Base-by-base conservation (phyloP, 805 yeast species). In the Candida verbasci region DNA sequence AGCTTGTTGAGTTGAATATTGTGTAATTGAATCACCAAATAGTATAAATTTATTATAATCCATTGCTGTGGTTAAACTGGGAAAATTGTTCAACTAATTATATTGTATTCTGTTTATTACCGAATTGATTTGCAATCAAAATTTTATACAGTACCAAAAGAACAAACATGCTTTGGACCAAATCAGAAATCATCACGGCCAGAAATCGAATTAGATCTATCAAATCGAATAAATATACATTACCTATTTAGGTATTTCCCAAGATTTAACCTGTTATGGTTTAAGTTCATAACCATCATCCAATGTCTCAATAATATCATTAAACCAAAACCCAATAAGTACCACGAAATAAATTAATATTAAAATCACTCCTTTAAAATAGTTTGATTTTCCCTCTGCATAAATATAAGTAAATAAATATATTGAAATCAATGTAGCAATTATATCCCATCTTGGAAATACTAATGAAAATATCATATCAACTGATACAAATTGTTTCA, bases 371-470 rank as follows among this genome's bases (percentile, higher is more conserved):
- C 98, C 97, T 58, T 93, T 93, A 72, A 93, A 91, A 57, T 93
- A 93, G 56, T 93, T 93, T 21, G 95, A 83, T 54, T 89, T 88
- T 2, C 98, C 98, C 55, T 93, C 98, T 0, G 96, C 95, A 57
- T 93, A 93, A 39, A 93, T 77, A 58, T 93, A 91, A 1, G 95
- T 85, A 68, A 87, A 91, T 59, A 93, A 65, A 43, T 87, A 86
- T 39, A 91, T 93, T 39, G 96, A 82, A 23, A 86, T 76, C 41
- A 88, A 71, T 9, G 86, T 77, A 2, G 95, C 95, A 47, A 88
- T 74, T 34, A 91, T 72, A 58, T 93, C 98, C 97, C 97, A 93
- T 41, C 86, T 75, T 6, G 98, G 97, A 68, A 93, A 93, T 3
- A 93, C 79, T 46, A 93, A 66, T 0, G 96, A 76, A 56, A 88